These are phyloP conservation scores for Melastoma candidum DNA, from an alignment of 441 rosid genomes.

Conservation along the genomic window DNA sequence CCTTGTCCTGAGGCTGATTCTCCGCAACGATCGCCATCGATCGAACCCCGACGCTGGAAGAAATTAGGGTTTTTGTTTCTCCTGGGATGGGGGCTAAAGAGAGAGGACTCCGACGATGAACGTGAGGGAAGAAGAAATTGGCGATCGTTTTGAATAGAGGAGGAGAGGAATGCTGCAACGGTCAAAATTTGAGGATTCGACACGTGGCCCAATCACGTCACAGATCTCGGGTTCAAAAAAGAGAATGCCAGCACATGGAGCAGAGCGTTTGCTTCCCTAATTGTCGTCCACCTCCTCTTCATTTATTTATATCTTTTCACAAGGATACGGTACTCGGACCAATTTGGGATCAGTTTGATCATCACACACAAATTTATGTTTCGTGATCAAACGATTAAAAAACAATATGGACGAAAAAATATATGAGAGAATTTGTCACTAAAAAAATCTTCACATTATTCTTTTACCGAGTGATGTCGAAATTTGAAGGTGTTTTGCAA, in stretches of 20 bases:
- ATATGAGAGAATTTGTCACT: no score
- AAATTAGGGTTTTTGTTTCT: constrained; percentile 4
- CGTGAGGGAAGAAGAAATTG: constrained; percentile 1
- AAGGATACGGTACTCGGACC: no score
- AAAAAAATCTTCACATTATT: no score
- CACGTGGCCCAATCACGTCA: constrained; percentile 33
- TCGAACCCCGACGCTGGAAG: background rate
- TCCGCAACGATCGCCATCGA: constrained; percentile 50
- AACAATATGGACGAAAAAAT: no score
- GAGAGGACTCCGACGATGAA: background rate
- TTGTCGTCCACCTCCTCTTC: background rate
- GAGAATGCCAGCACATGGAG: background rate
- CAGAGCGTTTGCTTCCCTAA: constrained; percentile 23
- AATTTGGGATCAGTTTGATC: no score
- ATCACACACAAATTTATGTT: no score
- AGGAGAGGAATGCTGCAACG: constrained; percentile 23
- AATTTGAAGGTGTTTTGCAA: no score
- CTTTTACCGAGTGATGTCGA: no score
- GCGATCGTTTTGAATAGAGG: constrained; percentile 6
- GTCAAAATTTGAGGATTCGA: constrained; percentile 24
- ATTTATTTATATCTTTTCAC: no score
- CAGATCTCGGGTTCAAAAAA: constrained; percentile 19
- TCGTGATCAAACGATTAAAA: no score
- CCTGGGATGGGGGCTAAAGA: background rate
- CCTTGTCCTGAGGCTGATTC: constrained; percentile 39